These are phyloP conservation scores for Wickerhamiella domercqiae DNA, from an alignment of 805 yeast genomes.

Conservation along the genomic window DNA sequence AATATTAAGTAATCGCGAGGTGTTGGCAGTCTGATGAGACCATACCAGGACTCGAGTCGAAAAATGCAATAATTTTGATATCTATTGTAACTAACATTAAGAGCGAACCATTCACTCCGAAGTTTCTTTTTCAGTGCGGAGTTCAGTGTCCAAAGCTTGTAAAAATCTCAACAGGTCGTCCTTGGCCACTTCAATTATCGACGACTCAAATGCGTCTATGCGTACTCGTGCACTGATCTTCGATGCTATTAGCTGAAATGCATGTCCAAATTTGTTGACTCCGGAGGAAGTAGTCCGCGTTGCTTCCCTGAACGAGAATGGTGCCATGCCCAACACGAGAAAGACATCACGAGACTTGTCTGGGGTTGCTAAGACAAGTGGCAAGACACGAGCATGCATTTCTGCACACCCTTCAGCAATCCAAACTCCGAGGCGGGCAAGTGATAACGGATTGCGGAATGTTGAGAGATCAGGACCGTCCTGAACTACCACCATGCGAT, in stretches of 20 bases:
- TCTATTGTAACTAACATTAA: too few relatives aligned
- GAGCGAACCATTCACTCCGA: too few relatives aligned
- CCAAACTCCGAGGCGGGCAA: conserved; percentile 81
- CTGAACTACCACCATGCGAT: conserved; percentile 71
- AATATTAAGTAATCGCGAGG: too few relatives aligned
- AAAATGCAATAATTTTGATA: too few relatives aligned
- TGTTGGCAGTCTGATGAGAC: too few relatives aligned
- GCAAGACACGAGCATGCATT: conserved; percentile 47
- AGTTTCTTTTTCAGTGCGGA: conserved; percentile 1
- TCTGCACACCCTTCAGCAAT: conserved; percentile 79
- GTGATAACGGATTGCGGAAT: conserved; percentile 73
- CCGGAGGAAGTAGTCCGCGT: conserved; percentile 12
- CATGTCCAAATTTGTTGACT: conserved; percentile 67
- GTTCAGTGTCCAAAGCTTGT: conserved; percentile 52
- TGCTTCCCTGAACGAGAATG: conserved; percentile 45
- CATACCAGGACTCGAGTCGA: too few relatives aligned
- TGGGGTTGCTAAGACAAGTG: conserved; percentile 73
- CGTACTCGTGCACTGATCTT: conserved; percentile 77
- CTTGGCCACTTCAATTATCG: conserved; percentile 76
- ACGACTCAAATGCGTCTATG: conserved; percentile 88
- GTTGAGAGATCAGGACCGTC: conserved; percentile 73
- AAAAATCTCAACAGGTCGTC: conserved; percentile 81
- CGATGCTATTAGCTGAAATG: conserved; percentile 76
- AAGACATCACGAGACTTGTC: conserved; percentile 62
- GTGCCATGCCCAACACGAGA: conserved; percentile 78